Evolutionary conservation across 805 yeast species (phyloP).

Genomic region (Starmerella bombi): DNA sequence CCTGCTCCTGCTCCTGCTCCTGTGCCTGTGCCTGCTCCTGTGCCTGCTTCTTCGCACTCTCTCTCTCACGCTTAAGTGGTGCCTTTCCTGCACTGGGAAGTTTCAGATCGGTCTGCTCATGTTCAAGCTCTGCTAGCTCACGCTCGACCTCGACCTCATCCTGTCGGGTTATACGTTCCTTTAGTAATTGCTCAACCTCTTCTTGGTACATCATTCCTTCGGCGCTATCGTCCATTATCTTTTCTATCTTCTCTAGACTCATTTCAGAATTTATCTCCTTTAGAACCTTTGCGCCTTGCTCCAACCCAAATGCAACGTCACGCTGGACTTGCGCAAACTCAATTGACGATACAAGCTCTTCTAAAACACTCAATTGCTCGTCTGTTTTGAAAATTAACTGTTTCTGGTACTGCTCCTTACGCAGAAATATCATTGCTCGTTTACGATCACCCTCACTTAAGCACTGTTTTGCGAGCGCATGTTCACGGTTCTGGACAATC

Average conservation of each 20-base stretch:
- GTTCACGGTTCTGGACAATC: conserved; percentile 48
- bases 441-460: conserved; percentile 40
- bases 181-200: conserved; percentile 30
- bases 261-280: conserved; percentile 66
- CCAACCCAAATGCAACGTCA: conserved; percentile 67
- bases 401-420: conserved; percentile 72
- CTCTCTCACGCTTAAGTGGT: neutral
- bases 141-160: conserved; percentile 28
- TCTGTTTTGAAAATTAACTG: conserved; percentile 55
- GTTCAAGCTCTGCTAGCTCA: conserved; percentile 18
- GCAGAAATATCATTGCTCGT: conserved; percentile 54
- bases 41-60: no score
- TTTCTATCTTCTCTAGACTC: conserved; percentile 65
- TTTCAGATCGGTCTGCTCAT: neutral
- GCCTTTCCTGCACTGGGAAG: neutral
- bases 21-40: neutral
- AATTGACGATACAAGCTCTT: conserved; percentile 47
- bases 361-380: conserved; percentile 66
- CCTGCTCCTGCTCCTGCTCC: neutral
- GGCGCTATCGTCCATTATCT: conserved; percentile 67
- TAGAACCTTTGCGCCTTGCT: conserved; percentile 67
- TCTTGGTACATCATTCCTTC: conserved; percentile 72
- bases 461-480: conserved; percentile 43
- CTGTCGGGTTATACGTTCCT: conserved; percentile 27
- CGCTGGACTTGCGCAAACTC: conserved; percentile 84